phyloP scores from a whole-genome alignment of 768 basidiomycete species.

The Termitomyces sp. region DNA sequence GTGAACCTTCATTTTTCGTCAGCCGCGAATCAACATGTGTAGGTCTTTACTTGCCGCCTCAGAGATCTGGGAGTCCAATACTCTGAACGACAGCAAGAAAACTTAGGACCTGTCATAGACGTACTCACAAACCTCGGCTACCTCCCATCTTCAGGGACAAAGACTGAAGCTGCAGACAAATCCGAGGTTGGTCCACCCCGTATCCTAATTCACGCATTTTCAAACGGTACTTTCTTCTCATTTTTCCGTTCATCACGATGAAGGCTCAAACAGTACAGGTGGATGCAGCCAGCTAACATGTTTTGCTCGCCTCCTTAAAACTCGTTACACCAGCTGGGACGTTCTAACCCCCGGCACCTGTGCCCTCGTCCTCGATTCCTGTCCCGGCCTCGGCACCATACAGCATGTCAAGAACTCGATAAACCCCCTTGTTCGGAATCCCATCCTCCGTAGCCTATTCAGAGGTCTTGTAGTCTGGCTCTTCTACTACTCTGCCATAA shows the following conservation, averaged over 20 bases:
- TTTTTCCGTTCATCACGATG: background rate
- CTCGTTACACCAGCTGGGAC: slow-evolving; percentile 8
- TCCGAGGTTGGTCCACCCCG: slow-evolving; percentile 19
- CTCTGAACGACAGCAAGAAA: slow-evolving; percentile 18
- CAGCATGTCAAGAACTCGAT: slow-evolving; percentile 24
- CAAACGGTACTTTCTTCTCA: slow-evolving; percentile 31
- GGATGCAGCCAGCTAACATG: slow-evolving; percentile 31
- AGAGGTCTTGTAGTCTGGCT: slow-evolving; percentile 21
- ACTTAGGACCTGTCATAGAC: slow-evolving; percentile 16
- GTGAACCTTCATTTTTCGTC: slow-evolving; percentile 31
- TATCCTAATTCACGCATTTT: slow-evolving; percentile 41
- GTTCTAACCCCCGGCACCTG: slow-evolving; percentile 15
- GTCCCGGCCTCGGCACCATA: slow-evolving; percentile 31
- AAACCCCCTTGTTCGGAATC: slow-evolving; percentile 22
- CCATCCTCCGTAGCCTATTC: slow-evolving; percentile 19
- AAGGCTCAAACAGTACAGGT: slow-evolving; percentile 21
- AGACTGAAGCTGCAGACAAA: background rate
- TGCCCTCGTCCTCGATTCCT: slow-evolving; percentile 39
- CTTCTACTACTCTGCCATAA: slow-evolving; percentile 17
- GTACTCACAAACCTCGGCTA: background rate
- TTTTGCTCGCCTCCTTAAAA: slow-evolving; percentile 26
- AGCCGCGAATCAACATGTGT: slow-evolving; percentile 24
- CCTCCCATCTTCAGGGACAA: background rate
- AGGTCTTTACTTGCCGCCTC: slow-evolving; percentile 8
- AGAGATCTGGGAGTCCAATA: background rate